A percentile compares a stretch with the other conserved stretches of the same genome.
Evolutionary conservation across 768 basidiomycete species (phyloP).

Genomic region (Lactarius quietus): DNA sequence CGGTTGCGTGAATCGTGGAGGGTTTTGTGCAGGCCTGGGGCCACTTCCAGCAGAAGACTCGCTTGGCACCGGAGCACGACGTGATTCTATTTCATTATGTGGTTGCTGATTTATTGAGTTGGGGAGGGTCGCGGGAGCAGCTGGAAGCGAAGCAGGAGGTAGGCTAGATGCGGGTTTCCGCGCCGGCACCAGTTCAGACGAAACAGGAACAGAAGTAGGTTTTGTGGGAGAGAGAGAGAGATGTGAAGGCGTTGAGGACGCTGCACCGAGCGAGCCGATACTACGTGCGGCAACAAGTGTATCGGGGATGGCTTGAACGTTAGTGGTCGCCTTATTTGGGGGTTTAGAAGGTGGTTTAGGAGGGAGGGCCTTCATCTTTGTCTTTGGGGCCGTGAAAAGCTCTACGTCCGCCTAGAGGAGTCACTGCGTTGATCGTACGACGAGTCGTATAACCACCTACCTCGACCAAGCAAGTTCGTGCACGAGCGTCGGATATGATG

Average conservation of each 20-base stretch:
- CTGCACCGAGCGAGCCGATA: constrained; percentile 8
- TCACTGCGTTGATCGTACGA: not conserved
- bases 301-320: constrained; percentile 2
- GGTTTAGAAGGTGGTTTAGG: constrained; percentile 5
- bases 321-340: constrained; percentile 4
- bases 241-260: not conserved
- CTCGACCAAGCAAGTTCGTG: constrained; percentile 57
- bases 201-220: not conserved
- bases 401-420: constrained; percentile 34
- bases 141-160: not conserved
- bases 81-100: constrained; percentile 5
- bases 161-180: not conserved
- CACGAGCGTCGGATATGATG: constrained; percentile 74
- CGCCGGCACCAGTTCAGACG: constrained; percentile 6
- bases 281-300: constrained; percentile 19
- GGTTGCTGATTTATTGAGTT: not conserved
- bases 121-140: not conserved
- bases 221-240: not conserved
- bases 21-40: not conserved
- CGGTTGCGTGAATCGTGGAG: not conserved
- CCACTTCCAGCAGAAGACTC: not conserved
- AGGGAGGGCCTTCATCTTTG: not conserved
- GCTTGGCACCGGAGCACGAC: not conserved
- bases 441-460: constrained; percentile 41
- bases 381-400: constrained; percentile 38